Evolutionary conservation across 2,329 filamentous ascomycete genomes (phyloP).

Genomic region (Calonectria honghensis): DNA sequence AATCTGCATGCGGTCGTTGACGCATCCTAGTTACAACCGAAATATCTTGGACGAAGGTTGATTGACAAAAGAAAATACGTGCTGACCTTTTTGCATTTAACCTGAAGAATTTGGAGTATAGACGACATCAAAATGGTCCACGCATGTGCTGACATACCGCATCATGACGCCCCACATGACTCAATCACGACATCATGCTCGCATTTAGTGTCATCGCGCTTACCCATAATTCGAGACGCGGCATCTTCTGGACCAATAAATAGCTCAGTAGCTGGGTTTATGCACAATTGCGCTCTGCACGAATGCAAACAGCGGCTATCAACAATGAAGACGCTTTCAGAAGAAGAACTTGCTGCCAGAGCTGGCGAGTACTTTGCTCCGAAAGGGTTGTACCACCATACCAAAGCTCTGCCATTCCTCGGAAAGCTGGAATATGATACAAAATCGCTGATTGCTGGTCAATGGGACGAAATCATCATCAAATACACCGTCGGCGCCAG

Average conservation of each 20-base stretch:
- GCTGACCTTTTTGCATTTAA: neutral
- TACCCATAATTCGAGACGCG: neutral
- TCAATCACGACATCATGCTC: neutral
- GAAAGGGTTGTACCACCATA: slow-evolving; percentile 54
- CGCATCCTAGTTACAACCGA: neutral
- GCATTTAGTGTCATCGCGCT: neutral
- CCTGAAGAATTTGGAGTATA: neutral
- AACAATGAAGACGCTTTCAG: slow-evolving; percentile 34
- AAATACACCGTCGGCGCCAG: slow-evolving; percentile 55
- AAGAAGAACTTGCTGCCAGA: slow-evolving; percentile 47
- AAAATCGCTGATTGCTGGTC: slow-evolving; percentile 50
- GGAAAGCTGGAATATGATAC: slow-evolving; percentile 54
- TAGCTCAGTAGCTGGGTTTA: neutral
- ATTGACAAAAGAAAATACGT: neutral
- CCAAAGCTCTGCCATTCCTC: slow-evolving; percentile 56
- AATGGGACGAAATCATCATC: slow-evolving; percentile 57
- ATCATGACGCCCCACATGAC: neutral
- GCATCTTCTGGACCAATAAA: neutral
- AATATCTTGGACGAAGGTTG: neutral
- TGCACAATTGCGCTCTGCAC: neutral
- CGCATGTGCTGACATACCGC: neutral
- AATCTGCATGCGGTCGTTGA: too few species aligned
- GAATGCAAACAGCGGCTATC: neutral
- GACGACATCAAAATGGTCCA: neutral
- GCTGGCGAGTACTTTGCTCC: slow-evolving; percentile 56